These are phyloP conservation scores for Lactarius vividus DNA, from an alignment of 768 basidiomycete species.

Conservation along the genomic window DNA sequence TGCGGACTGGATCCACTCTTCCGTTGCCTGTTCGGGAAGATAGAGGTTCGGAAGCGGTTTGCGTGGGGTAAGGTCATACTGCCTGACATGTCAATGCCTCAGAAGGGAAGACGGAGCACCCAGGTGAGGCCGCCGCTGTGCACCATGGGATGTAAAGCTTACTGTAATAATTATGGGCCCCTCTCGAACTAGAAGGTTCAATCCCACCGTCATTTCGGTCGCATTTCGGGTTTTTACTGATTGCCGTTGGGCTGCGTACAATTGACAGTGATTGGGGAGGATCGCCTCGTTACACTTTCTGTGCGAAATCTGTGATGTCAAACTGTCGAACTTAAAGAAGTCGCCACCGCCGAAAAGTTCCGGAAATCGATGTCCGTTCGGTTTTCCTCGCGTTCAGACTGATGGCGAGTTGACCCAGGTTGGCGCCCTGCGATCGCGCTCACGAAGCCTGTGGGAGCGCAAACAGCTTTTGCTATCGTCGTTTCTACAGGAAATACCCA, in stretches of 20 bases:
- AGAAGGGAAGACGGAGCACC: not conserved
- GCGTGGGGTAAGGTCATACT: not conserved
- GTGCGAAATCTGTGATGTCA: not conserved
- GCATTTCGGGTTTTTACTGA: not conserved
- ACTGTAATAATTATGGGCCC: not conserved
- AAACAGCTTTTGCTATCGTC: not conserved
- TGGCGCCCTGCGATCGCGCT: not conserved
- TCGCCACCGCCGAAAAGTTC: not conserved
- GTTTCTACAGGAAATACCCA: not conserved
- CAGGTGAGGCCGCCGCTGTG: not conserved
- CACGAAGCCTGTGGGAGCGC: not conserved
- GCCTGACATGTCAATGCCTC: not conserved
- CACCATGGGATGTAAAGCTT: not conserved
- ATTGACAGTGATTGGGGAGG: not conserved
- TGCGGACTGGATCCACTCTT: not conserved
- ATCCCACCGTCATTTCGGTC: not conserved
- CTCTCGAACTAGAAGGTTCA: not conserved
- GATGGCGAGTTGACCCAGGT: not conserved
- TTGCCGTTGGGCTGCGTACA: not conserved
- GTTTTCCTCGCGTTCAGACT: conserved; percentile 2
- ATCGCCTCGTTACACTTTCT: not conserved
- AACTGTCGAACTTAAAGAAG: not conserved
- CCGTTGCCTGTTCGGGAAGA: not conserved
- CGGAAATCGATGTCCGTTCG: not conserved
- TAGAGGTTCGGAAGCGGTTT: not conserved